Conservation (phyloP, 805 yeast genomes). For the Candida ipomoeae region DNA sequence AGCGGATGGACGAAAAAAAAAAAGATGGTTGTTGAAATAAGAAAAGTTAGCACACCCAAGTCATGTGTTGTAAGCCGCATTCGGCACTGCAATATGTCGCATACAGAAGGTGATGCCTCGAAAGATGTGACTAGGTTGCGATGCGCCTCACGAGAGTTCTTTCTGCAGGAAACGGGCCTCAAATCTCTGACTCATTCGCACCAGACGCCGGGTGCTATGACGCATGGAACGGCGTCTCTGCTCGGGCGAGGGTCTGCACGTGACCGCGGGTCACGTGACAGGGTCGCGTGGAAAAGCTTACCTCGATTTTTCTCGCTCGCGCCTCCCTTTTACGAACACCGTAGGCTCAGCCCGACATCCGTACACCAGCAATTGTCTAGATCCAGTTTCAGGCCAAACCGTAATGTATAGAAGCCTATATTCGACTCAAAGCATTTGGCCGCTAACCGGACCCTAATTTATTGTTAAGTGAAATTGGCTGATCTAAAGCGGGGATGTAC, state of each 20-base stretch:
- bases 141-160: background rate
- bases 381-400: too few relatives aligned
- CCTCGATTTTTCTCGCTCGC: background rate
- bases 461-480: too few relatives aligned
- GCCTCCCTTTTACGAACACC: background rate
- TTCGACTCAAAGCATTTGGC: background rate
- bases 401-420: background rate
- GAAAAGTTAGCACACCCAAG: background rate
- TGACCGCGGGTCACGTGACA: background rate
- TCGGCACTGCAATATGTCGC: background rate
- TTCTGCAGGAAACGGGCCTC: background rate
- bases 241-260: background rate
- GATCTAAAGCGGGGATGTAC: background rate
- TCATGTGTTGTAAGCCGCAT: constrained; percentile 1
- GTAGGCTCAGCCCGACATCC: background rate
- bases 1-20: background rate
- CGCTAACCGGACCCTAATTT: too few relatives aligned
- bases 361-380: background rate
- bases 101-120: constrained; percentile 3
- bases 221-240: constrained; percentile 1
- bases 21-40: background rate
- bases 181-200: constrained; percentile 2
- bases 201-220: constrained; percentile 1
- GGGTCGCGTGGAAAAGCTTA: background rate
- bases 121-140: background rate